Evolutionary conservation across 352 stramenopile species (phyloP).

Genomic region (Phytophthora capsici): DNA sequence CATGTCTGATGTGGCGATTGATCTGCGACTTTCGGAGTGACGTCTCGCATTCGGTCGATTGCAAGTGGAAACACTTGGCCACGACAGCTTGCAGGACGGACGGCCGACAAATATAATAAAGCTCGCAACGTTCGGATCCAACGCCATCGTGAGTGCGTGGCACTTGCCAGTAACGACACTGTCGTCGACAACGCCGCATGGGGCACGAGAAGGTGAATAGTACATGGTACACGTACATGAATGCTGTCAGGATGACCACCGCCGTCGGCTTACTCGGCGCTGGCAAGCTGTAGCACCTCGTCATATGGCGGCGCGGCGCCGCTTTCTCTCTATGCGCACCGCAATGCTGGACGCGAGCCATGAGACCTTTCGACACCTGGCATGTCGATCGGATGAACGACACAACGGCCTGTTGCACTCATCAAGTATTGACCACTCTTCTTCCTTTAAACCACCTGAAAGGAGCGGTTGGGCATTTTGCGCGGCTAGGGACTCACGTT

Average conservation of each 20-base stretch:
- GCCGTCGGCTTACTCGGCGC: constrained; percentile 3
- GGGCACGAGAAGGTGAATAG: constrained; percentile 11
- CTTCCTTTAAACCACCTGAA: constrained; percentile 37
- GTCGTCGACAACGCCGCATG: constrained; percentile 8
- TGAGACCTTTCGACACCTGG: constrained; percentile 18
- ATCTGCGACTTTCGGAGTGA: constrained; percentile 11
- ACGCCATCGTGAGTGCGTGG: constrained; percentile 5
- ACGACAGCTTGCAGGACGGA: constrained; percentile 5
- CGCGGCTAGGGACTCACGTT: constrained; percentile 16
- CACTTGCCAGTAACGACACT: constrained; percentile 12
- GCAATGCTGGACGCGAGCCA: constrained; percentile 15
- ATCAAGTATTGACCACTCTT: background rate
- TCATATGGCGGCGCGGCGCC: constrained; percentile 21
- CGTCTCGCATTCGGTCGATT: constrained; percentile 14
- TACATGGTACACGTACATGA: too few species aligned
- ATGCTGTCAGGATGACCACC: constrained; percentile 14
- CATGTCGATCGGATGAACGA: constrained; percentile 28
- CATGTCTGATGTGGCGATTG: background rate
- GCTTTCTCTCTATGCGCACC: constrained; percentile 14
- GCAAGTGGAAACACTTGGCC: constrained; percentile 28
- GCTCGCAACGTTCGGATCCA: constrained; percentile 12
- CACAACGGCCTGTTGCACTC: constrained; percentile 14
- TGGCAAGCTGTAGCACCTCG: background rate
- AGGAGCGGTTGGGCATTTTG: background rate
- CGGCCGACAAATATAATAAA: constrained; percentile 5